Conservation (phyloP, 805 yeast species). For the Kockiozyma suomiensis region DNA sequence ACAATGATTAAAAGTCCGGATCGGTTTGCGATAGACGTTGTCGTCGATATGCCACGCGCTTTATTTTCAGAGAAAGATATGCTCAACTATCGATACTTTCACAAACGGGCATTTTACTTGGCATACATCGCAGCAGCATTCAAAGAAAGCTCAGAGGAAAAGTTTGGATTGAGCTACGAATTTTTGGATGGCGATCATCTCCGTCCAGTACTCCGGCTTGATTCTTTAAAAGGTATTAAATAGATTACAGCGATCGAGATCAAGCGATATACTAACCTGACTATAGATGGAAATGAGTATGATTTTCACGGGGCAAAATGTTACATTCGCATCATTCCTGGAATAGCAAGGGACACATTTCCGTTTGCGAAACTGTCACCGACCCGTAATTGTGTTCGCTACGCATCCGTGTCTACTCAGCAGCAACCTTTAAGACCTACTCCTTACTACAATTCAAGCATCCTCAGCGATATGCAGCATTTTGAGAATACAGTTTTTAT, state of each 20-base stretch:
- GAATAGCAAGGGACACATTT: conserved; percentile 70
- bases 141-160: conserved; percentile 45
- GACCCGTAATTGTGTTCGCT: conserved; percentile 76
- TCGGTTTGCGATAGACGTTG: conserved; percentile 73
- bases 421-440: conserved; percentile 63
- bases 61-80: conserved; percentile 85
- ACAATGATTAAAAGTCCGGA: conserved; percentile 70
- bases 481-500: conserved; percentile 73
- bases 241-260: no score
- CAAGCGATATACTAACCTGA: neutral
- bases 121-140: conserved; percentile 75
- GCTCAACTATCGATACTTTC: conserved; percentile 83
- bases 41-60: conserved; percentile 74
- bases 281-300: conserved; percentile 32
- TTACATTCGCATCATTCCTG: conserved; percentile 69
- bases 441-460: conserved; percentile 81
- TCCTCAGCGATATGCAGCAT: conserved; percentile 68
- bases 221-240: conserved; percentile 48
- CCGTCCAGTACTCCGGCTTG: conserved; percentile 70
- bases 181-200: conserved; percentile 75
- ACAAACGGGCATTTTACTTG: conserved; percentile 85
- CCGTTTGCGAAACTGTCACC: conserved; percentile 76
- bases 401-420: conserved; percentile 40
- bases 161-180: conserved; percentile 61
- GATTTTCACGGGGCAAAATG: conserved; percentile 72